These are phyloP conservation scores for Kuraishia hungarica DNA, from an alignment of 805 yeast species.

Conservation along the genomic window DNA sequence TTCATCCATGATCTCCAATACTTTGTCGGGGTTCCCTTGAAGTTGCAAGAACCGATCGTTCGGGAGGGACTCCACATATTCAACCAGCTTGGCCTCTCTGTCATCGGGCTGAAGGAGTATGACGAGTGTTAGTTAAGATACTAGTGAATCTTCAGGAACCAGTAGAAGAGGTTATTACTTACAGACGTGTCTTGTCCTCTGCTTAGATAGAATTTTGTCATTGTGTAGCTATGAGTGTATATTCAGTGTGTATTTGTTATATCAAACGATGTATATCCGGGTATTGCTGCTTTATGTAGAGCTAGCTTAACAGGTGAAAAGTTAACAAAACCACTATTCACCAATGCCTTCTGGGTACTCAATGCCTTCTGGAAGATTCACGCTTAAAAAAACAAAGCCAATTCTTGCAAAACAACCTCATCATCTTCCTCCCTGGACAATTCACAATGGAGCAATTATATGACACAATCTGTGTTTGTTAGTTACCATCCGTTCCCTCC, in stretches of 20 bases:
- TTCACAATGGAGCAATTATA: too few species aligned
- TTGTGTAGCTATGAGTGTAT: neutral
- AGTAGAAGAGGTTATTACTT: too few species aligned
- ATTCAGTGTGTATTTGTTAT: neutral
- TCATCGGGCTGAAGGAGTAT: neutral
- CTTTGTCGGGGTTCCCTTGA: neutral
- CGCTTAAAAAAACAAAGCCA: too few species aligned
- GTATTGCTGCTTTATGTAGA: too few species aligned
- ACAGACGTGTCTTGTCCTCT: neutral
- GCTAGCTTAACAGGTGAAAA: too few species aligned
- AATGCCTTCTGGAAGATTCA: too few species aligned
- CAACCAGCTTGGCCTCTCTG: neutral
- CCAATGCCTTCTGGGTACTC: too few species aligned
- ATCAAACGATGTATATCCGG: neutral
- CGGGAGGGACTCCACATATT: neutral
- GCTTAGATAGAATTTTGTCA: neutral
- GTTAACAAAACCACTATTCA: too few species aligned
- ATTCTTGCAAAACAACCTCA: too few species aligned
- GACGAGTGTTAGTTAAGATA: neutral
- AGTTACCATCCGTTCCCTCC: too few species aligned
- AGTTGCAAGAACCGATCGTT: neutral
- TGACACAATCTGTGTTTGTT: too few species aligned
- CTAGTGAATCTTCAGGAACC: too few species aligned
- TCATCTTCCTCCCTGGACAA: neutral
- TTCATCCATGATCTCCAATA: slow-evolving; percentile 1